Percentiles rank a stretch among this genome's conserved stretches.
These are phyloP conservation scores for Phialophora expanda DNA, from an alignment of 2,329 filamentous ascomycete genomes.

Conservation along the genomic window DNA sequence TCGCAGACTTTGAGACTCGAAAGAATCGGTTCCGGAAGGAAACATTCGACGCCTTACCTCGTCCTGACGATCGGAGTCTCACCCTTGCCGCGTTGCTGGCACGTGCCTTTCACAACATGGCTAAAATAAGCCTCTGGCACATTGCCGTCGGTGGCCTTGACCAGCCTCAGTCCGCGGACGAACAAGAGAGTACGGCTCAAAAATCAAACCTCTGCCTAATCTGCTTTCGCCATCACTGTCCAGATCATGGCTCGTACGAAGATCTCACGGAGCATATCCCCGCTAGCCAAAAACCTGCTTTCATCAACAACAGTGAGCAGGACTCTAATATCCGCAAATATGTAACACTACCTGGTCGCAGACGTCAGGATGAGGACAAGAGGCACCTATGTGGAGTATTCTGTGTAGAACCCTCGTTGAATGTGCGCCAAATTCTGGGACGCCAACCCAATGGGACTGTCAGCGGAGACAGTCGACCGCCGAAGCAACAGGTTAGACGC, in stretches of 20 bases:
- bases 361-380: neutral
- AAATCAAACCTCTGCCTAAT: slow-evolving; percentile 32
- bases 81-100: slow-evolving; percentile 27
- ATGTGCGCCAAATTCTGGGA: slow-evolving; percentile 25
- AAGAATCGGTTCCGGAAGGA: slow-evolving; percentile 14
- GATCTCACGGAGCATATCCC: slow-evolving; percentile 27
- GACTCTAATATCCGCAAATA: slow-evolving; percentile 35
- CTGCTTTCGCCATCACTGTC: slow-evolving; percentile 39
- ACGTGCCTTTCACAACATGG: slow-evolving; percentile 30
- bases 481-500: slow-evolving; percentile 2
- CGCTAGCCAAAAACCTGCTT: slow-evolving; percentile 26
- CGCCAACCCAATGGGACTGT: slow-evolving; percentile 19
- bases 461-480: slow-evolving; percentile 10
- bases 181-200: slow-evolving; percentile 1
- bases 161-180: slow-evolving; percentile 22
- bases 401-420: slow-evolving; percentile 33
- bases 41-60: slow-evolving; percentile 21
- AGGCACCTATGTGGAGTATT: slow-evolving; percentile 39
- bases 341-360: slow-evolving; percentile 18
- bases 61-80: slow-evolving; percentile 28
- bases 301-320: slow-evolving; percentile 37
- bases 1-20: slow-evolving; percentile 22
- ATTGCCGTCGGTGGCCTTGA: slow-evolving; percentile 27
- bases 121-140: slow-evolving; percentile 37
- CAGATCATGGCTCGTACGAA: slow-evolving; percentile 37